These are phyloP conservation scores for Sphenostylis stenocarpa DNA, from an alignment of 306 rosid genomes.

Conservation along the genomic window DNA sequence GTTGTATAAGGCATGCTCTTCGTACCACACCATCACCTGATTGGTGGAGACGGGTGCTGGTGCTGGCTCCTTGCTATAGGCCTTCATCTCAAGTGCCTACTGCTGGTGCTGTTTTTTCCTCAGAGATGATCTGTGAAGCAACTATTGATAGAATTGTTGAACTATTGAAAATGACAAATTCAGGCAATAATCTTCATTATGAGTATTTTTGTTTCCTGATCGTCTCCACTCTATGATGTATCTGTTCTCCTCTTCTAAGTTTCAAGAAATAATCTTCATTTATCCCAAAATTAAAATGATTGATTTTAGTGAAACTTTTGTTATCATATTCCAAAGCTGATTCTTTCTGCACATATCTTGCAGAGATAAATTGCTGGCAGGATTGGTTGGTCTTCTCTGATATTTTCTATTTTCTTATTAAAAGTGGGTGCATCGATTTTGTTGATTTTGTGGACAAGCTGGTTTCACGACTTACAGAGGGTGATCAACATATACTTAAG, in stretches of 20 bases:
- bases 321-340: constrained; percentile 30
- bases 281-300: neutral
- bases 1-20: constrained; percentile 93
- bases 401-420: constrained; percentile 80
- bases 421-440: constrained; percentile 95
- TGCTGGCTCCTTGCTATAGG: constrained; percentile 84
- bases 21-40: constrained; percentile 96
- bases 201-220: neutral
- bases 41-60: constrained; percentile 98
- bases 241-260: neutral
- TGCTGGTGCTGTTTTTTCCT: constrained; percentile 95
- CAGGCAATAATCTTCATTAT: constrained; percentile 69
- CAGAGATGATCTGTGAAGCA: constrained; percentile 96
- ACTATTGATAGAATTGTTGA: constrained; percentile 90
- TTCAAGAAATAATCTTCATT: neutral
- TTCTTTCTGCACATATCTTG: constrained; percentile 45
- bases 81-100: constrained; percentile 65
- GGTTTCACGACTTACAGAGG: constrained; percentile 79
- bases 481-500: constrained; percentile 74
- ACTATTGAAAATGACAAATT: constrained; percentile 81
- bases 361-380: constrained; percentile 99
- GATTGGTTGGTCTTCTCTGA: constrained; percentile 98
- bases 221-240: constrained; percentile 9
- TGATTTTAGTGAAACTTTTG: constrained; percentile 16
- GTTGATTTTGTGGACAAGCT: constrained; percentile 96